Evolutionary conservation across 139 green algal genomes (phyloP).

Genomic region (Chlamydomonas schloesseri): DNA sequence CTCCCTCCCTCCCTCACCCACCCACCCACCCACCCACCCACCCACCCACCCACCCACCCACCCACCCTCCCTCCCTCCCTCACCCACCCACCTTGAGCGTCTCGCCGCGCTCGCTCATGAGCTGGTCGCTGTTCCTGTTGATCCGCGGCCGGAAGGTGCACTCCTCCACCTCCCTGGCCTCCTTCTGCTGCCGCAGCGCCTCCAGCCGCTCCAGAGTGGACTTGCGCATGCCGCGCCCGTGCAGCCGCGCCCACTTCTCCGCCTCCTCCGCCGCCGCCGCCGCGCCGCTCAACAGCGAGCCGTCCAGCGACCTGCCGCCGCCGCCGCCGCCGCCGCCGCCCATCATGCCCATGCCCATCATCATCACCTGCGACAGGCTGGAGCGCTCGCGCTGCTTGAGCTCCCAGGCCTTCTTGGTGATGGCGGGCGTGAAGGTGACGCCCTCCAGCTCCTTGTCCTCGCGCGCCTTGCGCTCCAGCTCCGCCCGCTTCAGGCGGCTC

Average conservation of each 20-base stretch:
- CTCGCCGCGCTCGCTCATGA: conserved; percentile 77
- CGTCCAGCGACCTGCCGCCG: not conserved
- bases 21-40: no score
- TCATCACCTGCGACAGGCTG: not conserved
- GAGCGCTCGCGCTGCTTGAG: conserved; percentile 60
- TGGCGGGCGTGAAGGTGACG: conserved; percentile 64
- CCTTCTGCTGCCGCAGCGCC: conserved; percentile 13
- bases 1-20: no score
- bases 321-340: no score
- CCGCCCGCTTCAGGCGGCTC: conserved; percentile 46
- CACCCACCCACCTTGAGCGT: conserved; percentile 55
- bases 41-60: no score
- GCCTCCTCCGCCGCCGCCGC: conserved; percentile 45
- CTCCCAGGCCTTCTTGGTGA: conserved; percentile 54
- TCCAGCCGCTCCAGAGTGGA: conserved; percentile 33
- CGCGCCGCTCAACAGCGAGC: conserved; percentile 12
- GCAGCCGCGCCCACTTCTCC: conserved; percentile 40
- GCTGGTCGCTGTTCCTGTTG: conserved; percentile 60
- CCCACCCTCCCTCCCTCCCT: no score
- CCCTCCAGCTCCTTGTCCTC: conserved; percentile 60
- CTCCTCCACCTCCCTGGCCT: conserved; percentile 52
- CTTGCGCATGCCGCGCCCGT: conserved; percentile 29
- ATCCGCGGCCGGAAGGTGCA: conserved; percentile 84
- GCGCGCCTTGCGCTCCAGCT: conserved; percentile 42
- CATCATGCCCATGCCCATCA: not conserved